These are phyloP conservation scores for Xylariomycetidae sp. DNA, from an alignment of 2,329 filamentous ascomycete species.

Conservation along the genomic window DNA sequence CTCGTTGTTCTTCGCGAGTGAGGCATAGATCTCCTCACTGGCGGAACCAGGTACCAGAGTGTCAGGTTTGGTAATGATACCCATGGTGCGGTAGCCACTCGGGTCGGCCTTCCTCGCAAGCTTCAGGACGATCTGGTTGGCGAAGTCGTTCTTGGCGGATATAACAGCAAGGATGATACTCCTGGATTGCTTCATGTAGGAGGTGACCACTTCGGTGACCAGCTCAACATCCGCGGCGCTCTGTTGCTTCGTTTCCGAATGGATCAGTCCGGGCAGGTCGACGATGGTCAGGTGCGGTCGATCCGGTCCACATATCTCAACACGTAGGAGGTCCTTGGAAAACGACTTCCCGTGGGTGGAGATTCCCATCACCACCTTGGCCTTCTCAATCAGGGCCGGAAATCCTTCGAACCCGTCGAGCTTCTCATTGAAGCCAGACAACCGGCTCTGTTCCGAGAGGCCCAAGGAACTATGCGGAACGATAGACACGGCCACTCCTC, in stretches of 20 bases:
- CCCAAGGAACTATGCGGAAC: constrained; percentile 25
- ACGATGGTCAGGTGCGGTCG: constrained; percentile 51
- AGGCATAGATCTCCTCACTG: constrained; percentile 33
- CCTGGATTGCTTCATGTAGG: constrained; percentile 49
- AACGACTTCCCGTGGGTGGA: constrained; percentile 30
- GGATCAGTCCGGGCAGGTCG: constrained; percentile 52
- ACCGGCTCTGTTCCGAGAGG: constrained; percentile 15
- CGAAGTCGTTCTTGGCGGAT: constrained; percentile 49
- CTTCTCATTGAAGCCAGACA: constrained; percentile 16
- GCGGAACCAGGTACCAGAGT: constrained; percentile 28
- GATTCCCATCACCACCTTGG: constrained; percentile 44
- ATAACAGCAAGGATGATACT: constrained; percentile 57
- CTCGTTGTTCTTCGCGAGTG: constrained; percentile 39
- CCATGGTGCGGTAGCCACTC: constrained; percentile 38
- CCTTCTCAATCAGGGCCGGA: constrained; percentile 30
- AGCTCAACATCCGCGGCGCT: constrained; percentile 36
- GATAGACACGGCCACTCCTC: constrained; percentile 32
- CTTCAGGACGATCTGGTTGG: constrained; percentile 51
- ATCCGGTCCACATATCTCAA: constrained; percentile 42
- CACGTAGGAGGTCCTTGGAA: constrained; percentile 38
- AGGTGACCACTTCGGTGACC: constrained; percentile 41
- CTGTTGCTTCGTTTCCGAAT: constrained; percentile 40
- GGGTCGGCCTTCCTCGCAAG: constrained; percentile 32
- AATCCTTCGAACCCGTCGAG: constrained; percentile 27
- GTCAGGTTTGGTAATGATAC: constrained; percentile 47